A percentile compares a stretch with the other conserved stretches of the same genome.
phyloP scores from a whole-genome alignment of 164 flowering plant species.

The Brasenia schreberi region DNA sequence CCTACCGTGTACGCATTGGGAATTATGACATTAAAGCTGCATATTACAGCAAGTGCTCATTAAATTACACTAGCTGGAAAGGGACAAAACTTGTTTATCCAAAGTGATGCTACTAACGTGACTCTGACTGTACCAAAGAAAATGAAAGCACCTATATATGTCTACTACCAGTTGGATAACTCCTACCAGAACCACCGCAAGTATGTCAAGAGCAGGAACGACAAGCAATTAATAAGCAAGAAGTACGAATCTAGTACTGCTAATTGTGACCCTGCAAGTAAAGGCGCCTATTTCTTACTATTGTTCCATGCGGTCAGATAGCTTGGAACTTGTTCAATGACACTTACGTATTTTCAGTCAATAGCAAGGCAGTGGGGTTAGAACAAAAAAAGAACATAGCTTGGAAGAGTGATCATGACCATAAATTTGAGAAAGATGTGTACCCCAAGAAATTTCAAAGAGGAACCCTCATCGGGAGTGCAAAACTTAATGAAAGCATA shows the following conservation, averaged over 20 bases:
- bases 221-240: slow-evolving; percentile 33
- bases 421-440: slow-evolving; percentile 73
- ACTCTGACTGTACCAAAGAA: slow-evolving; percentile 6
- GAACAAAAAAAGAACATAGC: slow-evolving; percentile 59
- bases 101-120: no score
- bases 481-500: slow-evolving; percentile 22
- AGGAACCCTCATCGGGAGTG: slow-evolving; percentile 60
- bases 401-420: slow-evolving; percentile 90
- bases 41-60: no score
- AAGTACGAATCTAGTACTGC: slow-evolving; percentile 13
- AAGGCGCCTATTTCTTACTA: slow-evolving; percentile 14
- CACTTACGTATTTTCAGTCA: slow-evolving; percentile 55
- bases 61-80: no score
- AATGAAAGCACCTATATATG: slow-evolving; percentile 10
- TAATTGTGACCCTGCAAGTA: slow-evolving; percentile 56
- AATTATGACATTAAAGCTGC: no score
- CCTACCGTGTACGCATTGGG: no score
- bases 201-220: slow-evolving; percentile 87
- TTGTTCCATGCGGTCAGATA: slow-evolving; percentile 94
- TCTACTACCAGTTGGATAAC: slow-evolving; percentile 11
- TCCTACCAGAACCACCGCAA: slow-evolving; percentile 24
- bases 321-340: slow-evolving; percentile 96
- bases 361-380: slow-evolving; percentile 23
- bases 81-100: no score
- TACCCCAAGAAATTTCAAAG: slow-evolving; percentile 76